These are phyloP conservation scores for Macroventuria anomochaeta DNA, from an alignment of 2,329 filamentous ascomycete species.

Conservation along the genomic window DNA sequence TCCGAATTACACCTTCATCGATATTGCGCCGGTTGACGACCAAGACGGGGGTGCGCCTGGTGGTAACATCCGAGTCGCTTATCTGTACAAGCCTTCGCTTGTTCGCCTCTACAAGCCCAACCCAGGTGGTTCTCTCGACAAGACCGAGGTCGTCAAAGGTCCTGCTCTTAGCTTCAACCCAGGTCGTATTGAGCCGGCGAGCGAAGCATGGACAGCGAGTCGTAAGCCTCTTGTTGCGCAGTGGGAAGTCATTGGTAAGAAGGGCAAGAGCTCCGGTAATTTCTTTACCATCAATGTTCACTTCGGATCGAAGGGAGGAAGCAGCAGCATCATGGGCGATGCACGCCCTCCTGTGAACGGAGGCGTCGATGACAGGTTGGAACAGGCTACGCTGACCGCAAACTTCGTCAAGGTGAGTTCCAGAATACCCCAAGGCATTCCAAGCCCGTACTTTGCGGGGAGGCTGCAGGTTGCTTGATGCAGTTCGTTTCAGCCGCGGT, in stretches of 20 bases:
- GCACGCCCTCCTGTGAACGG: conserved; percentile 70
- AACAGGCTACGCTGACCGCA: conserved; percentile 66
- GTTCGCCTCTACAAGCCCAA: conserved; percentile 66
- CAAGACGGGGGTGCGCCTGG: conserved; percentile 71
- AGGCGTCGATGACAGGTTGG: conserved; percentile 62
- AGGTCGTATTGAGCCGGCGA: conserved; percentile 69
- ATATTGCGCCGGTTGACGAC: conserved; percentile 66
- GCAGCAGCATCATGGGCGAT: conserved; percentile 69
- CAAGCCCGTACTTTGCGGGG: conserved; percentile 18
- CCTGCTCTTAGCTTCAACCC: conserved; percentile 71
- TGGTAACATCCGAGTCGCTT: conserved; percentile 74
- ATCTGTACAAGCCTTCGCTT: conserved; percentile 69
- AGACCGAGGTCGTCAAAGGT: conserved; percentile 64
- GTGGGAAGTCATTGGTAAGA: conserved; percentile 65
- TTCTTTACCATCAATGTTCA: conserved; percentile 79
- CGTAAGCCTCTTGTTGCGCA: conserved; percentile 72
- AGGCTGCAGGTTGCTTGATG: conserved; percentile 24
- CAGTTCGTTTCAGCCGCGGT: conserved; percentile 10
- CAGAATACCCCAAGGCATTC: conserved; percentile 3
- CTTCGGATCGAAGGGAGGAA: conserved; percentile 70
- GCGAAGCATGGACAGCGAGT: conserved; percentile 64
- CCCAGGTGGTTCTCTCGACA: conserved; percentile 61
- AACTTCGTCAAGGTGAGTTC: conserved; percentile 44
- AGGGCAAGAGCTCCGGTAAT: conserved; percentile 47
- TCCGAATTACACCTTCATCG: conserved; percentile 63